Evolutionary conservation across 108 stramenopile species (phyloP).

Genomic region (Phaeodactylum tricornutum): DNA sequence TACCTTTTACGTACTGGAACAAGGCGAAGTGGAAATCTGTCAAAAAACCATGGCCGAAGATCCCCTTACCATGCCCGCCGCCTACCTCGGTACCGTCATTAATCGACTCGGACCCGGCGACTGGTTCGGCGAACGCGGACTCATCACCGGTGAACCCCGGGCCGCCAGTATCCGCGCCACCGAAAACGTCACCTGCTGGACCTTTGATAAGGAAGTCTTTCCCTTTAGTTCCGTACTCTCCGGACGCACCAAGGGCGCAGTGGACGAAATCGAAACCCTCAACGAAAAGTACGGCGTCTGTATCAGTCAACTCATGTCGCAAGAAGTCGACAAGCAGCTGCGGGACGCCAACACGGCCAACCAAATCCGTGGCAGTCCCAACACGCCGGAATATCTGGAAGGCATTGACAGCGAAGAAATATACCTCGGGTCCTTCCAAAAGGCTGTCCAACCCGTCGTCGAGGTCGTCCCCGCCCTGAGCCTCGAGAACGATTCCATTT

Average conservation of each 20-base stretch:
- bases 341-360: conserved; percentile 29
- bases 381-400: conserved; percentile 37
- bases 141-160: conserved; percentile 84
- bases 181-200: conserved; percentile 47
- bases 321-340: conserved; percentile 35
- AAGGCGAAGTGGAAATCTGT: conserved; percentile 76
- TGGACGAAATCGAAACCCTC: conserved; percentile 33
- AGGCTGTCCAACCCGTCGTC: not conserved
- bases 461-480: not conserved
- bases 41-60: conserved; percentile 68
- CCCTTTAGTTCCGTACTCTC: conserved; percentile 54
- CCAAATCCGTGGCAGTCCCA: conserved; percentile 37
- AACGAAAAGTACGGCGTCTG: conserved; percentile 67
- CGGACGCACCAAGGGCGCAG: conserved; percentile 43
- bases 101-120: conserved; percentile 58
- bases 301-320: conserved; percentile 32
- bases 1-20: conserved; percentile 76
- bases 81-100: conserved; percentile 64
- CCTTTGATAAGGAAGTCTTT: conserved; percentile 66
- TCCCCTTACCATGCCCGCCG: conserved; percentile 53
- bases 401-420: conserved; percentile 61
- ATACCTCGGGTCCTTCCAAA: not conserved
- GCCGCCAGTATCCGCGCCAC: conserved; percentile 77
- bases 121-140: conserved; percentile 85
- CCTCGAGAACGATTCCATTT: conserved; percentile 17